phyloP scores from a whole-genome alignment of 352 stramenopile genomes.

The Saprolegnia diclina region DNA sequence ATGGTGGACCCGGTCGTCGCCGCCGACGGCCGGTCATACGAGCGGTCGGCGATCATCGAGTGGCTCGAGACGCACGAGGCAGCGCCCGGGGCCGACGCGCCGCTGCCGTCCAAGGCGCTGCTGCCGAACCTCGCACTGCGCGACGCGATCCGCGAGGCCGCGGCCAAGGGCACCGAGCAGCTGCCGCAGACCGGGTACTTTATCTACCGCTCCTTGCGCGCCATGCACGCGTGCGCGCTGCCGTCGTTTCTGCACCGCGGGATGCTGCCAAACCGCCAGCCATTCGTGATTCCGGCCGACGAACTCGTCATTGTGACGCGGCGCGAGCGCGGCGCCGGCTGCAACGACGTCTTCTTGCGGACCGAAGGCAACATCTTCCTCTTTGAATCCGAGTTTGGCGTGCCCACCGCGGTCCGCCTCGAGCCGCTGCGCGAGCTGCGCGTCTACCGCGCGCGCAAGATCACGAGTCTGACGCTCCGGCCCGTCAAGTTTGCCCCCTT shows the following conservation, averaged over 20 bases:
- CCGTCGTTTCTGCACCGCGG: background rate
- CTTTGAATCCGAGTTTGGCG: too few relatives aligned
- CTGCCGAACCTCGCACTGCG: slow-evolving; percentile 33
- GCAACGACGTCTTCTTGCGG: background rate
- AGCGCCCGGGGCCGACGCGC: slow-evolving; percentile 28
- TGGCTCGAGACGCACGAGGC: slow-evolving; percentile 38
- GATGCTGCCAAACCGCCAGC: background rate
- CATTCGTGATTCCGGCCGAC: background rate
- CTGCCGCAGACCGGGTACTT: slow-evolving; percentile 13
- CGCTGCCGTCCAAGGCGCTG: slow-evolving; percentile 25
- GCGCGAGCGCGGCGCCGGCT: background rate
- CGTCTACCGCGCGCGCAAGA: too few relatives aligned
- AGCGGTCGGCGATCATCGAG: slow-evolving; percentile 36
- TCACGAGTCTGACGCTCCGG: too few relatives aligned
- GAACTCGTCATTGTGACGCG: slow-evolving; percentile 7
- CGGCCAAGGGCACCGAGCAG: background rate
- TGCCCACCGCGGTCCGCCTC: too few relatives aligned
- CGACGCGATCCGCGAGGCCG: slow-evolving; percentile 21
- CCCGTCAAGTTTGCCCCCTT: too few relatives aligned
- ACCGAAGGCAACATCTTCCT: too few relatives aligned
- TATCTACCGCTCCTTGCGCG: slow-evolving; percentile 2
- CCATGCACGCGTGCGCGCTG: slow-evolving; percentile 15
- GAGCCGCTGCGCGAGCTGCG: too few relatives aligned
- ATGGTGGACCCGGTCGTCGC: slow-evolving; percentile 46
- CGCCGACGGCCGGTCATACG: slow-evolving; percentile 42